Percentiles rank a stretch among this genome's conserved stretches.
Conservation (phyloP, 305 asterid species). For the Rubia tinctorum region DNA sequence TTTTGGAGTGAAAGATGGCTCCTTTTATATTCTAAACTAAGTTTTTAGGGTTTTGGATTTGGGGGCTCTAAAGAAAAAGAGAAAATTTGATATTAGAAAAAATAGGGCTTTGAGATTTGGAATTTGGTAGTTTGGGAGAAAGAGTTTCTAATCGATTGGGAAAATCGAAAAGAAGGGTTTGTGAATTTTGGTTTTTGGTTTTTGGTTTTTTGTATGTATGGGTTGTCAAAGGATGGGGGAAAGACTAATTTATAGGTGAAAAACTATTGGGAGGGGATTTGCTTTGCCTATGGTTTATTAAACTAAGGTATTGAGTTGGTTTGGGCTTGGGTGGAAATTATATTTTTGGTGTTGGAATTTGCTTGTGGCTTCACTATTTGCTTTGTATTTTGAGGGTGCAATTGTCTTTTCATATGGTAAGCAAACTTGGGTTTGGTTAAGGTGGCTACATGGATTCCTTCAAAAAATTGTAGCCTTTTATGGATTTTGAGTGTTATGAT, state of each 20-base stretch:
- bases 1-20: background rate
- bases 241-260: slow-evolving; percentile 32
- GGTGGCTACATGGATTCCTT: background rate
- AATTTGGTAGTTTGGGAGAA: background rate
- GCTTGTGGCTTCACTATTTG: background rate
- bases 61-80: background rate
- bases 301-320: slow-evolving; percentile 31
- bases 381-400: background rate
- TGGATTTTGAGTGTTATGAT: background rate
- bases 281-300: slow-evolving; percentile 28
- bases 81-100: background rate
- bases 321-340: slow-evolving; percentile 17
- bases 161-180: background rate
- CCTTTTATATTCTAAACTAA: background rate
- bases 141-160: slow-evolving; percentile 1
- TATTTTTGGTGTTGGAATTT: background rate
- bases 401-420: background rate
- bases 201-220: slow-evolving; percentile 10
- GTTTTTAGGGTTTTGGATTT: background rate
- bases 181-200: background rate
- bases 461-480: background rate
- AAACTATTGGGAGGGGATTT: slow-evolving; percentile 10
- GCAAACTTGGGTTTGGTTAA: slow-evolving; percentile 1
- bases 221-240: slow-evolving; percentile 24
- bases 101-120: background rate